Percentiles rank a stretch among this genome's conserved stretches.
Evolutionary conservation across 345 rosid species (phyloP).

Genomic region (Murraya koenigii): DNA sequence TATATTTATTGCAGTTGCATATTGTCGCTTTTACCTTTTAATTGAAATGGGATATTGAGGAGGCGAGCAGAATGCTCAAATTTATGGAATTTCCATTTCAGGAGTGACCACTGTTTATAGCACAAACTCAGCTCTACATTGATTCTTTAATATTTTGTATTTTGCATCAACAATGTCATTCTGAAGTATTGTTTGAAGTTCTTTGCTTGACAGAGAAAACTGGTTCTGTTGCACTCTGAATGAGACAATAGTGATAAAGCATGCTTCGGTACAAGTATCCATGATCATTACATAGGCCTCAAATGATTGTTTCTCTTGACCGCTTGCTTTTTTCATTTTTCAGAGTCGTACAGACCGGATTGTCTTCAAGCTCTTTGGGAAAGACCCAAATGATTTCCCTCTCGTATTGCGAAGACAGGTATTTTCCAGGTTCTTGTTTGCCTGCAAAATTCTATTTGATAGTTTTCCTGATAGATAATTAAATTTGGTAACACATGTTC

Average conservation of each 20-base stretch:
- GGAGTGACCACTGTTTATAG: not conserved
- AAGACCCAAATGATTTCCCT: slow-evolving; percentile 57
- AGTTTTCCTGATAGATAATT: slow-evolving; percentile 2
- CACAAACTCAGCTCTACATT: not conserved
- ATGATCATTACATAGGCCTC: not conserved
- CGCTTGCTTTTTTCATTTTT: slow-evolving; percentile 13
- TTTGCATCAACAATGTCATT: not conserved
- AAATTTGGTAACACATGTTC: slow-evolving; percentile 15
- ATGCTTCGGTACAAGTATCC: not conserved
- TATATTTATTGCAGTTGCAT: not conserved
- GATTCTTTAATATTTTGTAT: slow-evolving; percentile 1
- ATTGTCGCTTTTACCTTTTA: not conserved
- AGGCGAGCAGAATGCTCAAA: not conserved
- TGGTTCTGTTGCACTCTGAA: not conserved
- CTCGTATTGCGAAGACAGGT: slow-evolving; percentile 51
- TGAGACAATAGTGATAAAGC: not conserved
- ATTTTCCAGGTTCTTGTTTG: slow-evolving; percentile 6
- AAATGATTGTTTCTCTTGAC: slow-evolving; percentile 19
- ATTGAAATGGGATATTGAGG: slow-evolving; percentile 7
- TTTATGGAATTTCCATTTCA: not conserved
- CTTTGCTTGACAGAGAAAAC: not conserved
- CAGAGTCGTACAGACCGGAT: slow-evolving; percentile 64
- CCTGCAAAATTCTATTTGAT: slow-evolving; percentile 3
- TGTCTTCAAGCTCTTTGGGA: slow-evolving; percentile 60
- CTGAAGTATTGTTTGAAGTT: not conserved